Evolutionary conservation across 1,284 basidiomycete species (phyloP), one percentile per base, ranked within the genome.

Genomic region (Cutaneotrichosporon cyanovorans): DNA sequence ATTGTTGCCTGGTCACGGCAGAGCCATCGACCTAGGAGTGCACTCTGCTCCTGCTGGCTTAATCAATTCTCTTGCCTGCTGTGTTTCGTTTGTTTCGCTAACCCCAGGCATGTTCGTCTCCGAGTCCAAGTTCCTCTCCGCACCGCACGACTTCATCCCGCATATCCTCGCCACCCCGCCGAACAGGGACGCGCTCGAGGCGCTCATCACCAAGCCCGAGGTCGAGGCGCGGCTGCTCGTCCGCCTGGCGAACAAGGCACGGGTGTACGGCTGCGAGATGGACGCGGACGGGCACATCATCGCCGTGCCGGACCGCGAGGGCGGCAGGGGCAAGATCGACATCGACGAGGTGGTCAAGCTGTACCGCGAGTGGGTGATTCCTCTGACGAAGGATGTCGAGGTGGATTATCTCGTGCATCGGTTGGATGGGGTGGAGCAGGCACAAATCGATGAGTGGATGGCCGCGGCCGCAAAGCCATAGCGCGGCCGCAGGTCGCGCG

Each of bases 301-400:
- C 12, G 60, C 59, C 20, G 37, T 50, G 7, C 48, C 48, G 14
- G 54, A 58, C 22, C 45, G 50, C 33, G 59, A 61, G 40, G 69
- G 76, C 37, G 48, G 50, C 19, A 60, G 55, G 42, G 60, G 65
- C 31, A 95, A 95, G 75, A 87, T 98, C 58, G 91, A 97, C 59
- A 84, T 92, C 0, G 86, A 91, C 53, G 84, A 87, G 35, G 89
- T 98, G 8, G 87, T 96, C 16, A 81, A 86, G 61, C 73, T 99
- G 58, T 99, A 98, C 69, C 81, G 91, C 65, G 85, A 84, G 60
- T 91, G 85, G 65, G 90, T 99, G 56, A 98, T 99, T 49, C 95
- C 95, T 5, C 69, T 98, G 56, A 99, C 95, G 5, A 97, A 93
- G 72, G 89, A 93, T 62, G 90, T 99, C 41, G 95, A 99, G 84